phyloP scores from a whole-genome alignment of 2,329 filamentous ascomycete species.

The Hymenoscyphus fraxineus region DNA sequence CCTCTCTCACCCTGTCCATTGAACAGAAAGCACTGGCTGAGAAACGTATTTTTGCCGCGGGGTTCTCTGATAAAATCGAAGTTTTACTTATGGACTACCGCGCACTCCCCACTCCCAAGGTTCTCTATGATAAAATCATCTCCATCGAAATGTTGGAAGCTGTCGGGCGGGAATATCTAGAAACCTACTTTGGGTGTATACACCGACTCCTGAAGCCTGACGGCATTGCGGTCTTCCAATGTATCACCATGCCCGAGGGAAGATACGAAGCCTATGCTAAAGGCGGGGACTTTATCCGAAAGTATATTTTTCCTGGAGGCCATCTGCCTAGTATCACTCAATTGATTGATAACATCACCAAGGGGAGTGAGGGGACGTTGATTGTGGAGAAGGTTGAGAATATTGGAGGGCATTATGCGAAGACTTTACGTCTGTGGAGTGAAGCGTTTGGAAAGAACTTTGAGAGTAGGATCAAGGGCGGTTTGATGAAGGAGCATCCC shows the following conservation, averaged over 20 bases:
- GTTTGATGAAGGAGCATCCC: conserved; percentile 54
- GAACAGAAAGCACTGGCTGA: conserved; percentile 69
- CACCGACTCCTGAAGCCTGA: conserved; percentile 61
- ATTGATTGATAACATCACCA: conserved; percentile 55
- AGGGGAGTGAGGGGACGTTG: conserved; percentile 57
- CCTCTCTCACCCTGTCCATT: conserved; percentile 62
- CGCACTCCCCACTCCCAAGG: conserved; percentile 50
- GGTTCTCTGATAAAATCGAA: conserved; percentile 57
- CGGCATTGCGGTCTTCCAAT: conserved; percentile 68
- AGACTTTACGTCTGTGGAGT: conserved; percentile 64
- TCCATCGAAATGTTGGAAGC: conserved; percentile 78
- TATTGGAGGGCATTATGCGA: conserved; percentile 70
- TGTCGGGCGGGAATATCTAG: conserved; percentile 64
- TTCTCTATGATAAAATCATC: conserved; percentile 65
- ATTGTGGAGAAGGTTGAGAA: conserved; percentile 67
- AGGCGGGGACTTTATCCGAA: conserved; percentile 69
- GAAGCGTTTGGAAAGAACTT: conserved; percentile 64
- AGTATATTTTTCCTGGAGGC: conserved; percentile 77
- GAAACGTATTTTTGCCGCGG: conserved; percentile 57
- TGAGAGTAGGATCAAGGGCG: conserved; percentile 54
- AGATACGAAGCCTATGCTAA: conserved; percentile 63
- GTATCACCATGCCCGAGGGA: conserved; percentile 71
- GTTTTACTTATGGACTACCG: conserved; percentile 68
- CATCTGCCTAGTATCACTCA: conserved; percentile 60
- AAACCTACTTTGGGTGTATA: conserved; percentile 64